Percentiles rank a stretch among this genome's conserved stretches.
These are phyloP conservation scores for Glaciozyma martinii DNA, from an alignment of 768 basidiomycete species.

Conservation along the genomic window DNA sequence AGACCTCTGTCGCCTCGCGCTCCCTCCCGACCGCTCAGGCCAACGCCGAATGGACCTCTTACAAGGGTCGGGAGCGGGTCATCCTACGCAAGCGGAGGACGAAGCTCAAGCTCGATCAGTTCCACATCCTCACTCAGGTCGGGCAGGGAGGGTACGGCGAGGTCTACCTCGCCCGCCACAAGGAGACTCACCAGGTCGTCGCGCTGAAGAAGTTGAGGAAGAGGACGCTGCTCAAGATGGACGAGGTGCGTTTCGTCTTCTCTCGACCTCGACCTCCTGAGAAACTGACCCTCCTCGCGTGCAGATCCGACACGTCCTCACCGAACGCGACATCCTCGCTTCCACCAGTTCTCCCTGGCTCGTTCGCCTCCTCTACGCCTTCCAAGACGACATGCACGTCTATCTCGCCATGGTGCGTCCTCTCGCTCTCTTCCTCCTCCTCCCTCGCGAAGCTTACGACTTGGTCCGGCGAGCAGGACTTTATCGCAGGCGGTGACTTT, in stretches of 20 bases:
- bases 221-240: conserved; percentile 91
- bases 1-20: conserved; percentile 67
- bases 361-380: conserved; percentile 86
- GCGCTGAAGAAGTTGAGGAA: conserved; percentile 97
- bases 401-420: conserved; percentile 76
- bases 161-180: conserved; percentile 88
- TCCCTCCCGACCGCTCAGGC: conserved; percentile 39
- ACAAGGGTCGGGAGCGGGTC: conserved; percentile 87
- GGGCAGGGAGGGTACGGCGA: conserved; percentile 99
- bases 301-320: conserved; percentile 91
- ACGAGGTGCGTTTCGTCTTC: conserved; percentile 60
- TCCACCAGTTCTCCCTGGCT: conserved; percentile 98
- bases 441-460: background rate
- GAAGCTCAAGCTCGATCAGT: conserved; percentile 86
- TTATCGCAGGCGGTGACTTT: conserved; percentile 97
- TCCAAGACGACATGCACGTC: conserved; percentile 82
- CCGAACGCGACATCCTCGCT: conserved; percentile 94
- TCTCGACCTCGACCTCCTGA: background rate
- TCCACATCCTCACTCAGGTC: conserved; percentile 96
- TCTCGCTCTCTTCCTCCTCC: background rate
- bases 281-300: background rate
- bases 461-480: conserved; percentile 49
- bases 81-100: conserved; percentile 83
- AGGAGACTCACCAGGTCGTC: conserved; percentile 91
- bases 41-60: conserved; percentile 76